Base-by-base conservation (phyloP, 768 basidiomycete species). In the Lentinula boryana region DNA sequence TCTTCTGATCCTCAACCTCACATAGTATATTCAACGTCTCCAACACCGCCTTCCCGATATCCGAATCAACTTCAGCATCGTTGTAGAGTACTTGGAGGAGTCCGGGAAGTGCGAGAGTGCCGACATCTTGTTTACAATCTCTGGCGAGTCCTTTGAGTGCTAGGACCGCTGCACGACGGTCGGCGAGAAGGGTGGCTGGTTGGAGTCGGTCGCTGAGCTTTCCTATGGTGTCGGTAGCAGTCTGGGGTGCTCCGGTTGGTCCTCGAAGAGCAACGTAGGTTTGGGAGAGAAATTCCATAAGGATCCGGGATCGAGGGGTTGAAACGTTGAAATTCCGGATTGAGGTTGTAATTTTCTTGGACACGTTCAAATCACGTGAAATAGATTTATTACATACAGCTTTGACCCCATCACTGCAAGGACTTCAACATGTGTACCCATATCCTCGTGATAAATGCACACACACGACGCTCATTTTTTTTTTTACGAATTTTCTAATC, bases 91-190 rank as follows among this genome's bases (percentile, higher is more conserved):
- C 89, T 32, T 89, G 86, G 3, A 97, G 69, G 16, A 98, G 82
- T 3, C 91, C 89, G 8, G 81, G 75, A 7, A 98, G 78, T 1
- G 93, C 90, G 51, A 80, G 80, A 63, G 84, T 80, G 15, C 93
- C 95, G 21, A 98, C 91, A 61, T 97, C 93, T 62, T 87, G 80
- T 71, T 91, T 95, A 78, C 90, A 93, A 72, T 97, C 95, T 61
- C 95, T 84, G 50, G 88, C 79, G 57, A 98, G 86, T 21, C 95
- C 96, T 71, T 98, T 98, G 65, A 99, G 82, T 0, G 93, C 85
- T 56, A 97, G 78, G n/a, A 99, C 89, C 0, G 96, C 89, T 31
- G 96, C 96, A 61, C 93, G 84, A 66, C 97, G 81, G 75, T 98
- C 97, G 33, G 94, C 90, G 15, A 95, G 84, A 27, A 92, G 84